These are phyloP conservation scores for Sugiyamaella xylanicola DNA, from an alignment of 1,139 yeast species.

Conservation along the genomic window DNA sequence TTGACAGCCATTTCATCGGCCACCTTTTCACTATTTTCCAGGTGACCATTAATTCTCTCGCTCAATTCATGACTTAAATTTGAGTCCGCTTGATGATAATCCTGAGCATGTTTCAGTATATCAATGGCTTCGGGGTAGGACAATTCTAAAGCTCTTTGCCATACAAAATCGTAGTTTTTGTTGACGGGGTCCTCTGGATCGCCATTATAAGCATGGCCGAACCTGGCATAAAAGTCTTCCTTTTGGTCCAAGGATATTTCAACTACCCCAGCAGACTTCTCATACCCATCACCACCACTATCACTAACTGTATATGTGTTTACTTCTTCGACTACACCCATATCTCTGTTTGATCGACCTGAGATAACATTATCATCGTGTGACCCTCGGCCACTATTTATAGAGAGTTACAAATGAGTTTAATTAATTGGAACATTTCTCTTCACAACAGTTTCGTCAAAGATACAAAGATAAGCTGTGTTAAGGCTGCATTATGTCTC, in stretches of 20 bases:
- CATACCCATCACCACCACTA: not conserved
- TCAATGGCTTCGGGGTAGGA: conserved; percentile 47
- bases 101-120: conserved; percentile 46
- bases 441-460: no score
- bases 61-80: conserved; percentile 47
- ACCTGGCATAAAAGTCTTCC: conserved; percentile 18
- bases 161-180: conserved; percentile 12
- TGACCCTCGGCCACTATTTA: no score
- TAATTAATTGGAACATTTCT: no score
- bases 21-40: conserved; percentile 4
- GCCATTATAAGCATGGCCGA: conserved; percentile 18
- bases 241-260: conserved; percentile 14
- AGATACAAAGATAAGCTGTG: no score
- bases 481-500: no score
- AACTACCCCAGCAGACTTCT: conserved; percentile 5
- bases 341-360: not conserved
- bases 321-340: conserved; percentile 5
- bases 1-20: conserved; percentile 35
- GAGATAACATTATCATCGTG: no score
- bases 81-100: conserved; percentile 51
- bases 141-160: conserved; percentile 30
- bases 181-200: conserved; percentile 10
- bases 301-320: not conserved
- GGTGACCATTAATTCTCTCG: not conserved
- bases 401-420: no score